These are phyloP conservation scores for Xylaria sp. DNA, from an alignment of 2,329 filamentous ascomycete species.

Conservation along the genomic window DNA sequence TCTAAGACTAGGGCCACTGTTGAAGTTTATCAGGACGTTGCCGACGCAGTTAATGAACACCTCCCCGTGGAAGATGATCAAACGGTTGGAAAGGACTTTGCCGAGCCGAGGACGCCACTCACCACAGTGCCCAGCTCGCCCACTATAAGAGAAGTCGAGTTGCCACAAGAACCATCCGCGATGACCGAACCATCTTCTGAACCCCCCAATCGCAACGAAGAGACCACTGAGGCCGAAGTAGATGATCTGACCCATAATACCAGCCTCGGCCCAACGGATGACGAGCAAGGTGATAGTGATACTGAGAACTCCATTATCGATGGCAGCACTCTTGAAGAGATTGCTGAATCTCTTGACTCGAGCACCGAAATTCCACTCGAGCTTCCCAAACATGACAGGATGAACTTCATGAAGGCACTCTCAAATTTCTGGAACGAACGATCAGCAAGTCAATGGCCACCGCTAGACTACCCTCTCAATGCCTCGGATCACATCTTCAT, in stretches of 20 bases:
- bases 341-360: slow-evolving; percentile 70
- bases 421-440: slow-evolving; percentile 99
- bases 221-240: slow-evolving; percentile 55
- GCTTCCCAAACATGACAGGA: slow-evolving; percentile 91
- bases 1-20: slow-evolving; percentile 96
- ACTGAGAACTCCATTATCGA: slow-evolving; percentile 75
- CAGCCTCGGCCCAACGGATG: slow-evolving; percentile 72
- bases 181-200: slow-evolving; percentile 45
- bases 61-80: slow-evolving; percentile 73
- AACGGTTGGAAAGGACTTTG: slow-evolving; percentile 49
- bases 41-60: slow-evolving; percentile 88
- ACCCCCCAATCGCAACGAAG: slow-evolving; percentile 40
- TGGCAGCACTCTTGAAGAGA: slow-evolving; percentile 72
- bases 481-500: slow-evolving; percentile 94
- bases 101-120: slow-evolving; percentile 46
- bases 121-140: slow-evolving; percentile 35
- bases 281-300: slow-evolving; percentile 76
- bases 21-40: slow-evolving; percentile 92
- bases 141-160: slow-evolving; percentile 21
- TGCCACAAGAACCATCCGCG: slow-evolving; percentile 27
- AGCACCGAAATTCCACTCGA: slow-evolving; percentile 73
- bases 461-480: slow-evolving; percentile 90
- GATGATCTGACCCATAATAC: slow-evolving; percentile 58
- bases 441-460: slow-evolving; percentile 92
- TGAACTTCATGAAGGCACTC: slow-evolving; percentile 91